phyloP scores from a whole-genome alignment of 192 early-diverging fungal species.

The Bifiguratus adelaidae region DNA sequence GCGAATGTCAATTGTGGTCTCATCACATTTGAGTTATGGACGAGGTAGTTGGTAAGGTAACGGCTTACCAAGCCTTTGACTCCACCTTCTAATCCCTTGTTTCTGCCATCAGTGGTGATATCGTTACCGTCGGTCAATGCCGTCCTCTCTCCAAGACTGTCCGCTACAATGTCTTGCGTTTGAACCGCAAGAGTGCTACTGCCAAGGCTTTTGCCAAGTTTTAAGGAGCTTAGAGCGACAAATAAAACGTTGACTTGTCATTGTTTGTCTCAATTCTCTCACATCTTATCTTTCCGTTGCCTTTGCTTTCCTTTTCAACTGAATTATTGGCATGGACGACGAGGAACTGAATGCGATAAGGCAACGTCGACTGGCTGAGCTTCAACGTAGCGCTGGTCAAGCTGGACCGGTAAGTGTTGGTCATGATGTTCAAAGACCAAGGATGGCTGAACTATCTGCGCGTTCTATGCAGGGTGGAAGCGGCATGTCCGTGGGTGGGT shows the following conservation, averaged over 20 bases:
- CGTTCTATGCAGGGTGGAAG: conserved; percentile 26
- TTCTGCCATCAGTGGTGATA: conserved; percentile 54
- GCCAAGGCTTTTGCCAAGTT: conserved; percentile 90
- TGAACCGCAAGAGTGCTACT: conserved; percentile 73
- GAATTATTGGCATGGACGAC: conserved; percentile 75
- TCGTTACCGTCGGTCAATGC: conserved; percentile 98
- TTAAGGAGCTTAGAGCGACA: conserved; percentile 53
- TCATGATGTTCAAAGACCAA: neutral
- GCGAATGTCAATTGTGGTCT: too few species aligned
- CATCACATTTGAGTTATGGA: neutral
- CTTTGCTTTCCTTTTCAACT: too few species aligned
- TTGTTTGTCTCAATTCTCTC: too few species aligned
- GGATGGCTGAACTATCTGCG: neutral
- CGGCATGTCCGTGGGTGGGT: conserved; percentile 20
- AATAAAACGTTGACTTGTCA: too few species aligned
- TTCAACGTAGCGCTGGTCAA: conserved; percentile 19
- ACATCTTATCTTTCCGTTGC: too few species aligned
- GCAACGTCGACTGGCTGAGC: conserved; percentile 53
- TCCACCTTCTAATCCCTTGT: neutral
- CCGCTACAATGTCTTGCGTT: conserved; percentile 99
- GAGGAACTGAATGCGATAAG: conserved; percentile 71
- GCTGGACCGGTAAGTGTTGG: neutral
- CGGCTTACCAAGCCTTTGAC: conserved; percentile 29
- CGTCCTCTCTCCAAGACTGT: conserved; percentile 98
- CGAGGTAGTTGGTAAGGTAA: conserved; percentile 27